Evolutionary conservation across 2,329 filamentous ascomycete genomes (phyloP).

Genomic region (Ophiostoma sp.): DNA sequence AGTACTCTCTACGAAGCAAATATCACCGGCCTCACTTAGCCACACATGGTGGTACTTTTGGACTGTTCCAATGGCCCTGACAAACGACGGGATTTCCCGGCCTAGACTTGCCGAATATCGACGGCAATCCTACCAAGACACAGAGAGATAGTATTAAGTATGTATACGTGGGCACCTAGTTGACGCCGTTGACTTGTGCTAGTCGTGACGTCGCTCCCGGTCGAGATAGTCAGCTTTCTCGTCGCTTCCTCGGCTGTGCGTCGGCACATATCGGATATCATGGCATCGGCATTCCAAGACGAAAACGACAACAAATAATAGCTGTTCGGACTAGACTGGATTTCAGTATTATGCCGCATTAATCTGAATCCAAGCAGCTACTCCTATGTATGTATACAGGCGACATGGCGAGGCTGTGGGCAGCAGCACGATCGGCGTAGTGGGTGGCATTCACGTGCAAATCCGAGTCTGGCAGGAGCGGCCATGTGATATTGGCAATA

Average conservation of each 20-base stretch:
- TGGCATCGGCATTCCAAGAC: background rate
- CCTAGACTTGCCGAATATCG: background rate
- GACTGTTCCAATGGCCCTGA: background rate
- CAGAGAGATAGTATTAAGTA: background rate
- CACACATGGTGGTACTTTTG: background rate
- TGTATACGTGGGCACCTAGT: background rate
- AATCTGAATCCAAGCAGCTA: background rate
- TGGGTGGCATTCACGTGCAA: slow-evolving; percentile 22
- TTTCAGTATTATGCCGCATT: background rate
- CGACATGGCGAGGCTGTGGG: background rate
- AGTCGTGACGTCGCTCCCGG: background rate
- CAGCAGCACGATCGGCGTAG: background rate
- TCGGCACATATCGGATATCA: slow-evolving; percentile 13
- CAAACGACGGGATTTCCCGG: background rate
- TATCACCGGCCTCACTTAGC: background rate
- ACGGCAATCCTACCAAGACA: background rate
- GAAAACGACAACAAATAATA: background rate
- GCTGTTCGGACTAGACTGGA: background rate
- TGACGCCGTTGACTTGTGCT: background rate
- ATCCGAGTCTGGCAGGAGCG: slow-evolving; percentile 2
- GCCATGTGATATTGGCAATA: background rate
- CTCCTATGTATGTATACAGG: background rate
- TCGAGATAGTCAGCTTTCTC: background rate
- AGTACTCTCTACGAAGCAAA: background rate
- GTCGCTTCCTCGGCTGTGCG: slow-evolving; percentile 5